Evolutionary conservation across 352 stramenopile genomes (phyloP), one percentile per base, ranked within the genome.

Genomic region (Halophytophthora polymorphica): DNA sequence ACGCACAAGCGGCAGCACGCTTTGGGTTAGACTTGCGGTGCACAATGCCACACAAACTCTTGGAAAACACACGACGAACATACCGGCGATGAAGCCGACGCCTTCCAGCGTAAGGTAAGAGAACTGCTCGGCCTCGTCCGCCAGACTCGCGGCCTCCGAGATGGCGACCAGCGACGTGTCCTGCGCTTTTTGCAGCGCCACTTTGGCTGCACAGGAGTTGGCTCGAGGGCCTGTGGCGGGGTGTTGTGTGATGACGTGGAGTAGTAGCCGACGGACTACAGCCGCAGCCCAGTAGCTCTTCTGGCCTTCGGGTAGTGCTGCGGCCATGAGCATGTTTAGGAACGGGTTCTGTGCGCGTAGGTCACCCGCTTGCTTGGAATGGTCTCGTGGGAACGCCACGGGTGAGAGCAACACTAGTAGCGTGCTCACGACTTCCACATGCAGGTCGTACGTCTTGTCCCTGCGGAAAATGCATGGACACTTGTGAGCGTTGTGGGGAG

Each of bases 361-460:
- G 35, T 86, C 77, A 10, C 57, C 47, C 1, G 61, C 59, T 40
- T 69, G 56, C 25, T 77, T 76, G 17, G 64, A 71, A 46, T 86
- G 70, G 39, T 85, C 69, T 8, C 71, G 75, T 2, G 77, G 73
- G 47, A 84, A 93, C 8, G 67, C 75, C 17, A 86, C 73, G 1
- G 82, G 73, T 1, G 82, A 74, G 3, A 90, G 59, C 15, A 93
- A 66, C 34, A 88, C 76, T 13, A 93, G 65, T 21, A 93, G 45
- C 23, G 66, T 83, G 46, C 78, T 93, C 14, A 93, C 53, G 2
- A 86, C 64, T 69, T 91, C 83, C n/a, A 90, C 64, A 37, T 90
- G 77, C 28, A 93, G 38, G 21, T 88, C 80, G 47, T 90, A 83
- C 23, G 80, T 91, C 22, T 61, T 62, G 12, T 47, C 40, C 35